Evolutionary conservation across 139 green algal species (phyloP).

Genomic region (Monoraphidium neglectum): DNA sequence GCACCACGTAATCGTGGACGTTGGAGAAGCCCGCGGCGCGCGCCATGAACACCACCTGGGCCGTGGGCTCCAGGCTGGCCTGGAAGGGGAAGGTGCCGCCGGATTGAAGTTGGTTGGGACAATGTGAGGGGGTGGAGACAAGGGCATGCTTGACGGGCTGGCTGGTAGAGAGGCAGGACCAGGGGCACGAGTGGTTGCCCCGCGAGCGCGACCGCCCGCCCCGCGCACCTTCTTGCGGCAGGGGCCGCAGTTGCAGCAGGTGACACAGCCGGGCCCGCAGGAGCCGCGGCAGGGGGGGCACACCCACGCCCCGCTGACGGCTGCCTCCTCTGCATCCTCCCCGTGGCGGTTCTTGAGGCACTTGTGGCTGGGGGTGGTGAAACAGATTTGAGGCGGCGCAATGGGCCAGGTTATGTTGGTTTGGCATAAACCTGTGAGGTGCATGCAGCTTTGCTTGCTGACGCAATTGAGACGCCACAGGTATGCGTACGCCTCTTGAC

Average conservation of each 20-base stretch:
- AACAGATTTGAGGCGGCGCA: too few species aligned
- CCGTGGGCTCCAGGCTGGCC: slow-evolving; percentile 63
- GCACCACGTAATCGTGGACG: slow-evolving; percentile 86
- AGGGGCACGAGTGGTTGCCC: too few species aligned
- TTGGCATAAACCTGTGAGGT: too few species aligned
- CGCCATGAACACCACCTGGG: slow-evolving; percentile 62
- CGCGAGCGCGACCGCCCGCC: too few species aligned
- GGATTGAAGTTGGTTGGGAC: too few species aligned
- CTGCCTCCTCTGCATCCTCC: slow-evolving; percentile 61
- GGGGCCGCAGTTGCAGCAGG: slow-evolving; percentile 86
- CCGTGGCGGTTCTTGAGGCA: slow-evolving; percentile 83
- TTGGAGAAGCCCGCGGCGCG: slow-evolving; percentile 69
- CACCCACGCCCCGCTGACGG: slow-evolving; percentile 59
- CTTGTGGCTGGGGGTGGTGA: slow-evolving; percentile 54
- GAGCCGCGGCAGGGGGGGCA: slow-evolving; percentile 79
- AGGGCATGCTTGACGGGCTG: neutral
- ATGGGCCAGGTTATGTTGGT: too few species aligned
- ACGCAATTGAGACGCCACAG: too few species aligned
- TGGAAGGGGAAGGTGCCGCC: too few species aligned
- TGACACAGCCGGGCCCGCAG: slow-evolving; percentile 69
- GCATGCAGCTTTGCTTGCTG: too few species aligned
- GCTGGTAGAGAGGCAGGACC: neutral
- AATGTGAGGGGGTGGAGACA: too few species aligned
- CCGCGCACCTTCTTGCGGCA: slow-evolving; percentile 75
- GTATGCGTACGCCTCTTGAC: too few species aligned